phyloP scores from a whole-genome alignment of 2,329 filamentous ascomycete genomes.

The Calycina marina region DNA sequence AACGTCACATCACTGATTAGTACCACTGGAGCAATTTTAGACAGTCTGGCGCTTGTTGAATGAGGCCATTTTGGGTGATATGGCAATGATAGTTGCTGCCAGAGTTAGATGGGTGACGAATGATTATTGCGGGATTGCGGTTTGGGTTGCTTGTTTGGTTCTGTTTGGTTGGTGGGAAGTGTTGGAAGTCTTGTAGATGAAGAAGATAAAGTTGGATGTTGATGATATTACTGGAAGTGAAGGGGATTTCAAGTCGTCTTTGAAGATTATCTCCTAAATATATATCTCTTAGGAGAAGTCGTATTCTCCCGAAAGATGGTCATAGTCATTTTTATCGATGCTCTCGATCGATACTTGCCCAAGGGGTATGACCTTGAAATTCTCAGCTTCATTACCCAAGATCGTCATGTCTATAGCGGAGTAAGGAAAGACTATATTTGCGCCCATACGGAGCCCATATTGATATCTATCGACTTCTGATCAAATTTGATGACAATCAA shows the following conservation, averaged over 20 bases:
- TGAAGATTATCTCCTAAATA: no score
- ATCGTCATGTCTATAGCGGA: slow-evolving; percentile 4
- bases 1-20: slow-evolving; percentile 43
- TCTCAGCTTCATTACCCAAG: neutral
- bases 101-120: slow-evolving; percentile 8
- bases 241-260: slow-evolving; percentile 3
- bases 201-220: slow-evolving; percentile 24
- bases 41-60: slow-evolving; percentile 3
- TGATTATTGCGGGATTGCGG: slow-evolving; percentile 12
- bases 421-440: neutral
- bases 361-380: neutral
- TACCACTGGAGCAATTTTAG: slow-evolving; percentile 28
- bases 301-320: neutral
- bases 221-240: slow-evolving; percentile 2
- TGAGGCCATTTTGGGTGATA: slow-evolving; percentile 9
- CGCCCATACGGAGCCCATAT: neutral
- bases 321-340: slow-evolving; percentile 1
- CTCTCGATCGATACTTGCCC: slow-evolving; percentile 3
- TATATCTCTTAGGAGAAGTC: no score
- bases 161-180: neutral
- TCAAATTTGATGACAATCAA: slow-evolving; percentile 5
- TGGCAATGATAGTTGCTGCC: slow-evolving; percentile 11
- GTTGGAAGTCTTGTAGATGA: slow-evolving; percentile 24
- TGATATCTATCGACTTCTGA: neutral
- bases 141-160: neutral